phyloP scores from a whole-genome alignment of 1,284 basidiomycete genomes.

The Takashimella koratensis region DNA sequence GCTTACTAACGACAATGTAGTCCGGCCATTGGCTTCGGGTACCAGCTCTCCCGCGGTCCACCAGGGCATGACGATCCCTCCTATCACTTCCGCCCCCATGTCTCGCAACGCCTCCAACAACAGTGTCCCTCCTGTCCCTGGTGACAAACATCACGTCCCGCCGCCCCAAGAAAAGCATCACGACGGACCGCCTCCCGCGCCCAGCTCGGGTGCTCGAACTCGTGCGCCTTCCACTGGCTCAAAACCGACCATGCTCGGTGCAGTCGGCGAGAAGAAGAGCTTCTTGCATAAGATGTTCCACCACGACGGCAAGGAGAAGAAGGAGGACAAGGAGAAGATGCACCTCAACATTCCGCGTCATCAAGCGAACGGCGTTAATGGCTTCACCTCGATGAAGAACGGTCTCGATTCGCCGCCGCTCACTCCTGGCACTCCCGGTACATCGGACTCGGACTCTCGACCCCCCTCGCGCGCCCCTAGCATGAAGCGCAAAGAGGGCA shows the following conservation, averaged over 20 bases:
- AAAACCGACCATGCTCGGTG: slow-evolving; percentile 33
- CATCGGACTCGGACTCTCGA: slow-evolving; percentile 36
- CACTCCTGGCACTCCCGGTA: slow-evolving; percentile 25
- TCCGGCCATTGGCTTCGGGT: slow-evolving; percentile 39
- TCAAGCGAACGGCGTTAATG: slow-evolving; percentile 4
- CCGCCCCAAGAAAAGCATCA: slow-evolving; percentile 18
- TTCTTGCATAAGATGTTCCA: slow-evolving; percentile 50
- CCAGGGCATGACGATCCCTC: slow-evolving; percentile 35
- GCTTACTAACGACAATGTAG: slow-evolving; percentile 12
- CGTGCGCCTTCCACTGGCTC: slow-evolving; percentile 18
- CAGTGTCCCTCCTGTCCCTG: slow-evolving; percentile 12
- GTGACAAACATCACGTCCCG: slow-evolving; percentile 9
- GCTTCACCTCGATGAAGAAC: slow-evolving; percentile 13
- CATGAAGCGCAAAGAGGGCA: slow-evolving; percentile 24
- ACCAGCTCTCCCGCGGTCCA: slow-evolving; percentile 20
- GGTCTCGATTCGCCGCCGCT: slow-evolving; percentile 32
- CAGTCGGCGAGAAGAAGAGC: slow-evolving; percentile 42
- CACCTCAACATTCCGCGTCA: slow-evolving; percentile 21
- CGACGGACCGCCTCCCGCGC: slow-evolving; percentile 11
- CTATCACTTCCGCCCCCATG: slow-evolving; percentile 35
- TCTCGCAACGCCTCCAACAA: slow-evolving; percentile 34
- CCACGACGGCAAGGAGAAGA: slow-evolving; percentile 32
- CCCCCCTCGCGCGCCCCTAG: slow-evolving; percentile 34
- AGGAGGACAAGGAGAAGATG: slow-evolving; percentile 21
- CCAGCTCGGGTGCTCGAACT: not conserved